phyloP scores from a whole-genome alignment of 139 green algal genomes.

The Chlorella sp. region DNA sequence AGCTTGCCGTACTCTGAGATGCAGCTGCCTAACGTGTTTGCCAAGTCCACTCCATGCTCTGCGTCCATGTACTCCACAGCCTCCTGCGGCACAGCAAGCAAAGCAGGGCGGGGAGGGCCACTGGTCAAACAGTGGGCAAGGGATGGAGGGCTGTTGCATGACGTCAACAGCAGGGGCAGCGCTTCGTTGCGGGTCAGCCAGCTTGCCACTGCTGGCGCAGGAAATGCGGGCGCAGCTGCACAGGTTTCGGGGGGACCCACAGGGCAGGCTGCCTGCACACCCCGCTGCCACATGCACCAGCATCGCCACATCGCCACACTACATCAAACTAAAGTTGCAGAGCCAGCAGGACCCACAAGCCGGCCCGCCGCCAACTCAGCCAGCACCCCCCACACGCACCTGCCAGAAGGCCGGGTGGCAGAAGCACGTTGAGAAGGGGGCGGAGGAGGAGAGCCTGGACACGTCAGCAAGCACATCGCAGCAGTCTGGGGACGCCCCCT shows the following conservation, averaged over 20 bases:
- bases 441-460: conserved; percentile 11
- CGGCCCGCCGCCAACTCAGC: too few relatives aligned
- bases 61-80: background rate
- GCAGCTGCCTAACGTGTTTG: background rate
- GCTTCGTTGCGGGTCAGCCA: background rate
- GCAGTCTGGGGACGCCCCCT: background rate
- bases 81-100: background rate
- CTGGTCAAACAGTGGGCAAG: too few relatives aligned
- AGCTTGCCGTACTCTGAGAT: background rate
- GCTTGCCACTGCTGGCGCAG: background rate
- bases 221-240: background rate
- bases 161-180: background rate
- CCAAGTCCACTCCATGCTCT: background rate
- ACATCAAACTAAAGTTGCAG: too few relatives aligned
- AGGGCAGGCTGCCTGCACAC: background rate
- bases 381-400: background rate
- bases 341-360: too few relatives aligned
- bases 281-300: background rate
- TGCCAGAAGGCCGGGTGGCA: conserved; percentile 16
- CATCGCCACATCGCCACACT: too few relatives aligned
- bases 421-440: conserved; percentile 21
- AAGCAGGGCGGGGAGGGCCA: background rate
- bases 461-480: background rate
- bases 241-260: background rate
- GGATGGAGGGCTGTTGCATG: background rate